Conservation (phyloP, 768 basidiomycete genomes). For the Suillus subluteus region DNA sequence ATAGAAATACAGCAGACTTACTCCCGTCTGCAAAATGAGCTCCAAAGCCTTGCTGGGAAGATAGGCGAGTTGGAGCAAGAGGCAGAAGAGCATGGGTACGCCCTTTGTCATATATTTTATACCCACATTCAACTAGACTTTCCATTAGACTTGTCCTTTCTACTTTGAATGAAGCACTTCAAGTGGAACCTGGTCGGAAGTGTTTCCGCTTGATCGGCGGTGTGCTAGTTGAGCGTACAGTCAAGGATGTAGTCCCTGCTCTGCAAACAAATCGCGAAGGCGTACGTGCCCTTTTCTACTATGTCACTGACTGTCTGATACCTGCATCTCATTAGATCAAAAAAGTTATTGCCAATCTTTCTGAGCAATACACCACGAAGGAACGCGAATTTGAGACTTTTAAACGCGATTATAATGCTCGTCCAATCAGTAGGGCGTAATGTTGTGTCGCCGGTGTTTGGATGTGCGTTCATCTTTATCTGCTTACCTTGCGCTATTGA, state of each 20-base stretch:
- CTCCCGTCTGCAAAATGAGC: conserved; percentile 80
- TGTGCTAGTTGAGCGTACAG: conserved; percentile 93
- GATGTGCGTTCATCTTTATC: neutral
- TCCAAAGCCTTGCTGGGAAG: conserved; percentile 90
- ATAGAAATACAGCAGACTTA: conserved; percentile 87
- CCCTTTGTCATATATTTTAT: conserved; percentile 22
- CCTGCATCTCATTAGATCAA: conserved; percentile 61
- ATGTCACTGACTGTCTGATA: conserved; percentile 14
- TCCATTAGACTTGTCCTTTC: conserved; percentile 78
- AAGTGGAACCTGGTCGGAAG: conserved; percentile 86
- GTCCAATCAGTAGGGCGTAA: conserved; percentile 49
- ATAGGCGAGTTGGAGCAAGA: conserved; percentile 97
- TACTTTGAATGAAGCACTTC: conserved; percentile 81
- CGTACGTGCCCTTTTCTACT: conserved; percentile 46
- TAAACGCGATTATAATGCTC: conserved; percentile 77
- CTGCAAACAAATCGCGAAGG: conserved; percentile 89
- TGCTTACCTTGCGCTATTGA: neutral
- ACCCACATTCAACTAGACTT: conserved; percentile 6
- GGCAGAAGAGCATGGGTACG: conserved; percentile 92
- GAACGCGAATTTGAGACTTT: conserved; percentile 83
- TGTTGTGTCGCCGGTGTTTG: neutral
- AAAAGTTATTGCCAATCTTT: conserved; percentile 74
- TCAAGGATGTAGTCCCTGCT: conserved; percentile 91
- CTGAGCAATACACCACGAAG: conserved; percentile 88
- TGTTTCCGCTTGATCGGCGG: conserved; percentile 98